Evolutionary conservation across 2,329 filamentous ascomycete genomes (phyloP).

Genomic region (Hypoxylon sp.): DNA sequence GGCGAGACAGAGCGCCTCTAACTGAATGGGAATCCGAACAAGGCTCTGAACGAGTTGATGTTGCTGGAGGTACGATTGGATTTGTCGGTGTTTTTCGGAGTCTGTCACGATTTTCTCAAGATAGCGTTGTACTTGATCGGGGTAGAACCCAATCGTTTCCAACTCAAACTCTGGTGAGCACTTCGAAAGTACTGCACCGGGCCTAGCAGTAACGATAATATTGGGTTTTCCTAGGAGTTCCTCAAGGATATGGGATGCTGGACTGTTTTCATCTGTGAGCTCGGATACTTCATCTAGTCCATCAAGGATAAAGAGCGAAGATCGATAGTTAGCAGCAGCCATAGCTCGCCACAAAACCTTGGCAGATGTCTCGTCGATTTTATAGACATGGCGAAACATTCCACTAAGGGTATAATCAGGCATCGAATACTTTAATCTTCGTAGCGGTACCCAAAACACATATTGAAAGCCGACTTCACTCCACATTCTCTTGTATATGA

Average conservation of each 20-base stretch:
- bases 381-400: not conserved
- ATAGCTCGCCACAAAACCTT: too few relatives aligned
- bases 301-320: not conserved
- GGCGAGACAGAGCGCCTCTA: not conserved
- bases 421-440: not conserved
- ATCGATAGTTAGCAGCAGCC: not conserved
- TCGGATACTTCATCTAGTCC: conserved; percentile 1
- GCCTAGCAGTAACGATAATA: not conserved
- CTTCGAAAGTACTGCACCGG: not conserved
- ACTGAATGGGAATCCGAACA: conserved; percentile 6
- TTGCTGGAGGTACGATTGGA: not conserved
- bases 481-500: not conserved
- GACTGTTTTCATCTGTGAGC: not conserved
- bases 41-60: not conserved
- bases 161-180: not conserved
- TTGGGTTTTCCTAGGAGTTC: conserved; percentile 1
- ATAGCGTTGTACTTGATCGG: not conserved
- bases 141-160: conserved; percentile 3
- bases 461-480: not conserved
- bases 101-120: not conserved
- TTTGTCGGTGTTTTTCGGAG: not conserved
- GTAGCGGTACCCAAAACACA: conserved; percentile 1
- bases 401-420: not conserved
- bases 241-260: not conserved
- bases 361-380: not conserved